Evolutionary conservation across 2,329 filamentous ascomycete species (phyloP).

Genomic region (Pezicula radicicola): DNA sequence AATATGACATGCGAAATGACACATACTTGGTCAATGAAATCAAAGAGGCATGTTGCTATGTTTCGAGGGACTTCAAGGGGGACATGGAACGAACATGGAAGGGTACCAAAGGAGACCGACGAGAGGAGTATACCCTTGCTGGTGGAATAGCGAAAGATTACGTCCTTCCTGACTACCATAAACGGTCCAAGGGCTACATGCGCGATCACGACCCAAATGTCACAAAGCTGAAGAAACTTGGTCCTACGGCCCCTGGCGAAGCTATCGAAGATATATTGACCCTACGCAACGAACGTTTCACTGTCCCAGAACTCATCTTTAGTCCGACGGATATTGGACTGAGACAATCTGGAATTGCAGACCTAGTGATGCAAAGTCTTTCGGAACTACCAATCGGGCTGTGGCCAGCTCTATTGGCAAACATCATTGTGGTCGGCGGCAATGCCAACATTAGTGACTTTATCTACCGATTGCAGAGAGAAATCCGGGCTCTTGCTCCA

Average conservation of each 20-base stretch:
- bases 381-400: slow-evolving; percentile 73
- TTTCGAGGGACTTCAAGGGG: slow-evolving; percentile 70
- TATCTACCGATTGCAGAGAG: slow-evolving; percentile 71
- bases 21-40: slow-evolving; percentile 92
- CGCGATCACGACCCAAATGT: slow-evolving; percentile 74
- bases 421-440: slow-evolving; percentile 85
- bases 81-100: slow-evolving; percentile 88
- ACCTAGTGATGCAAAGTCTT: slow-evolving; percentile 78
- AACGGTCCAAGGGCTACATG: slow-evolving; percentile 60
- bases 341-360: slow-evolving; percentile 76
- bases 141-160: slow-evolving; percentile 81
- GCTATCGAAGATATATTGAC: slow-evolving; percentile 76
- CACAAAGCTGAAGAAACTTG: slow-evolving; percentile 45
- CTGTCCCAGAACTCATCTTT: slow-evolving; percentile 87
- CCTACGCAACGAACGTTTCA: slow-evolving; percentile 87
- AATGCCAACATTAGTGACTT: slow-evolving; percentile 80
- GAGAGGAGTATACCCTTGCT: slow-evolving; percentile 41
- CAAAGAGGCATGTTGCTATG: slow-evolving; percentile 86
- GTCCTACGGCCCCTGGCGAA: slow-evolving; percentile 37
- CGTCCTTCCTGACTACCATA: slow-evolving; percentile 78
- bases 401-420: slow-evolving; percentile 80
- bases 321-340: slow-evolving; percentile 82
- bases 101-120: slow-evolving; percentile 59
- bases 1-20: slow-evolving; percentile 95
- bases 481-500: slow-evolving; percentile 68